phyloP scores from a whole-genome alignment of 2,329 filamentous ascomycete species.

The Venturia aucupariae region DNA sequence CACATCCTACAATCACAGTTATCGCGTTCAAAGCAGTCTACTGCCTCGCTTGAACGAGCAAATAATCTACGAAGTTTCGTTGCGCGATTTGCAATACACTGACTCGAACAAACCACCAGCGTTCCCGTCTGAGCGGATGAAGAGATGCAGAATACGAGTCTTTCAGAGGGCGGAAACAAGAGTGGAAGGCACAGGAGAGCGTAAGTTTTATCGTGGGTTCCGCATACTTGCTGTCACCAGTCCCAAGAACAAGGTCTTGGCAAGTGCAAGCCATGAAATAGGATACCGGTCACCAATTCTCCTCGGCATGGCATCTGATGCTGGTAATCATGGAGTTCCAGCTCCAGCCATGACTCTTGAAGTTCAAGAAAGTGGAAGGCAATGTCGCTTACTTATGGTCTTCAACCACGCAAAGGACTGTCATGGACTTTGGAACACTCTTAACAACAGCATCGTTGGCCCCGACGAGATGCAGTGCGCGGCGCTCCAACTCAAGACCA shows the following conservation, averaged over 20 bases:
- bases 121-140: slow-evolving; percentile 67
- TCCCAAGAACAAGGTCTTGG: slow-evolving; percentile 66
- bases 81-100: slow-evolving; percentile 73
- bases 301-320: slow-evolving; percentile 44
- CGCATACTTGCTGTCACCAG: slow-evolving; percentile 71
- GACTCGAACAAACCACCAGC: slow-evolving; percentile 60
- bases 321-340: slow-evolving; percentile 45
- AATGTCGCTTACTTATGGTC: slow-evolving; percentile 65
- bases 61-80: slow-evolving; percentile 56
- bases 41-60: slow-evolving; percentile 61
- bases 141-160: slow-evolving; percentile 61
- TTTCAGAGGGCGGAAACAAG: slow-evolving; percentile 65
- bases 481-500: slow-evolving; percentile 37
- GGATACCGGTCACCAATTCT: slow-evolving; percentile 58
- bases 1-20: slow-evolving; percentile 78
- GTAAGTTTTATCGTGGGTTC: slow-evolving; percentile 69
- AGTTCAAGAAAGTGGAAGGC: slow-evolving; percentile 55
- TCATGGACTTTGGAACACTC: slow-evolving; percentile 58
- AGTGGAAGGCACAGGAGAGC: slow-evolving; percentile 61
- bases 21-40: slow-evolving; percentile 63
- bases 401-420: slow-evolving; percentile 68
- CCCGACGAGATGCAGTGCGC: slow-evolving; percentile 11
- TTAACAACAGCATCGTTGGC: slow-evolving; percentile 52
- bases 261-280: slow-evolving; percentile 63
- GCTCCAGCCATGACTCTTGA: slow-evolving; percentile 62